Conservation (phyloP, 192 early-diverging fungal species). For the Coemansia sp. region DNA sequence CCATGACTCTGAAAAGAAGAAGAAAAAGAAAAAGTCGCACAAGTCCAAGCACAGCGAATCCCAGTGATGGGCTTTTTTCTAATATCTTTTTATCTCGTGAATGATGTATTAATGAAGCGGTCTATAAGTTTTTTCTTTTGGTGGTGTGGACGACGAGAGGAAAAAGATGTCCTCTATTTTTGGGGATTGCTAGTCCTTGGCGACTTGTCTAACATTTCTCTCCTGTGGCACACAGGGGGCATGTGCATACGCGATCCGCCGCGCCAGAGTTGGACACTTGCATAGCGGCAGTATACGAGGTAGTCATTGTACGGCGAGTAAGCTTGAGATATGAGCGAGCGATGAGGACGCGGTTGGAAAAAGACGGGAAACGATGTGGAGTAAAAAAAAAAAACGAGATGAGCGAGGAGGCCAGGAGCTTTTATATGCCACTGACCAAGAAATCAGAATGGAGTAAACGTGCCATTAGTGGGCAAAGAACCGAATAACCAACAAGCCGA, state of each 20-base stretch:
- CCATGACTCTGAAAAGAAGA: constrained; percentile 5
- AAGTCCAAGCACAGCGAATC: constrained; percentile 14
- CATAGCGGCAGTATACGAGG: neutral
- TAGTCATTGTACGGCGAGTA: neutral
- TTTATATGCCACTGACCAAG: neutral
- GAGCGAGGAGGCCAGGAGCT: neutral
- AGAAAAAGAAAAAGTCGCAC: constrained; percentile 9
- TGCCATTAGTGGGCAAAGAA: constrained; percentile 2
- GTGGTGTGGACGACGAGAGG: neutral
- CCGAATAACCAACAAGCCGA: neutral
- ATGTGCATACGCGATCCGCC: constrained; percentile 4
- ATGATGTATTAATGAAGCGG: neutral
- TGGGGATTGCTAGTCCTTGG: neutral
- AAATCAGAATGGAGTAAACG: neutral
- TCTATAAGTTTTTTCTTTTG: constrained; percentile 4
- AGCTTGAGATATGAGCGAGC: neutral
- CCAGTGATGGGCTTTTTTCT: neutral
- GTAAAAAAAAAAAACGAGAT: neutral
- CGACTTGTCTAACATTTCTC: neutral
- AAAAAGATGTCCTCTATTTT: neutral
- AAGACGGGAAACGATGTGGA: neutral
- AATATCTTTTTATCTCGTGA: neutral
- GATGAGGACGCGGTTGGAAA: neutral
- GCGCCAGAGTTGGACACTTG: neutral
- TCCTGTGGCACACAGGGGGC: neutral